Base-by-base conservation (phyloP, 768 basidiomycete species). In the Podaxis sp. region DNA sequence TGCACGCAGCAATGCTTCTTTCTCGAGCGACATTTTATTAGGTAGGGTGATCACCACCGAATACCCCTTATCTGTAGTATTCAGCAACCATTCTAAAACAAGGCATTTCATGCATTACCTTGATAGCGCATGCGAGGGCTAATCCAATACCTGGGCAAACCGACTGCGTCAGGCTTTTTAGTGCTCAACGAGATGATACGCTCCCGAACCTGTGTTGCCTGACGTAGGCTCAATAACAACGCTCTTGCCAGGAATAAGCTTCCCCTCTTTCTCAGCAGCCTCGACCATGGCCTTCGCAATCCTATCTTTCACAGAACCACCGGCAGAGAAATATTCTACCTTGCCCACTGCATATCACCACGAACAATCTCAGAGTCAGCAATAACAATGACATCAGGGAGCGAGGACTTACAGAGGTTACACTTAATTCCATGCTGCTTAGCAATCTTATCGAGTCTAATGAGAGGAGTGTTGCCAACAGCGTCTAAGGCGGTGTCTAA, bases 261-360 rank as follows among this genome's bases (percentile, higher is more conserved):
- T 86, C 37, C 95, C 96, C 37, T 93, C 88, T 58, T 81, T 80
- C 79, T 99, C 97, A 5, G 96, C 97, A n/a, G 89, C 85, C 66
- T 94, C 89, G 1, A 98, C 86, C 96, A 99, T 99, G 11, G 93
- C 87, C 73, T 94, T 96, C 27, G 95, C 96, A 57, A 98, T 96
- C 63, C 96, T 81, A 72, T 98, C 96, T 77, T 99, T 99, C 63
- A 98, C 90, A 2, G 91, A 94, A 2, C 96, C 96, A 9, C 96
- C 97, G 1, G 87, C 89, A 19, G 92, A 94, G 70, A 92, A 84
- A 72, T 85, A 98, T 69, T 99, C 96, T 15, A 91, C 81, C 75
- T 97, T 98, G 6, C 82, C 96, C 70, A 96, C 92, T 96, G 64
- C 19, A 46, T 24, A 24, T 15, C 22, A 50, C 22, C 33, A 33